Base-by-base conservation (phyloP, 441 rosid species). In the Daphne laureola region DNA sequence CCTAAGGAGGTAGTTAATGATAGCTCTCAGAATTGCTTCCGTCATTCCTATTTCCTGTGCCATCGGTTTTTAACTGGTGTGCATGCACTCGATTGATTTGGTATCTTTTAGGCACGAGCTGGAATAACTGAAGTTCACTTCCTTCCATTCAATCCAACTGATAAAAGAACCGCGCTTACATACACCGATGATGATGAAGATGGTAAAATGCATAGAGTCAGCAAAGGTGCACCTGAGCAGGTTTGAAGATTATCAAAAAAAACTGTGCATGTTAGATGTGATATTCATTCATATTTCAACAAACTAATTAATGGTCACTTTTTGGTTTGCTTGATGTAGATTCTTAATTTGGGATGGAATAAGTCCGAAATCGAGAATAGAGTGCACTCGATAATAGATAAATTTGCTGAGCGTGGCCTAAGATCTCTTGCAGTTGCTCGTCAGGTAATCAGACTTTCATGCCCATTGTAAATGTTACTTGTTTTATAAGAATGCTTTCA, bases 401-500 rank as follows among this genome's bases (percentile, higher is more conserved):
- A 87, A 63, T 90, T 72, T 18, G 86, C 84, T 1, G 86, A 76
- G 60, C 73, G 84, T 54, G 82, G 90, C 43, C 86, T 90, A 51
- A 76, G 98, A 69, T 90, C 96, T 17, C 83, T 87, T 54, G 96
- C 74, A 25, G 82, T 83, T 67, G 81, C 83, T 62, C 68, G 74
- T 25, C 81, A 73, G 76, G 88, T 77, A 70, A 49, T 49, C 21
- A 35, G 36, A 59, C 41, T 46, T 43, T 31, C 46, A 49, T 3
- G 17, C 5, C 11, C 7, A 8, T 5, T 31, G 38, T 31, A 5
- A 5, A 31, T 55, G 38, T 61, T 43, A 48, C 42, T 36, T 36
- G 31, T 5, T 15, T 26, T 45, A 54, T 44, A 17, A 42, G 52
- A 51, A 51, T 59, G 14, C 36, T 31, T 14, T 15, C 31, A 36